phyloP scores from a whole-genome alignment of 306 rosid species.

The Corylus avellana region DNA sequence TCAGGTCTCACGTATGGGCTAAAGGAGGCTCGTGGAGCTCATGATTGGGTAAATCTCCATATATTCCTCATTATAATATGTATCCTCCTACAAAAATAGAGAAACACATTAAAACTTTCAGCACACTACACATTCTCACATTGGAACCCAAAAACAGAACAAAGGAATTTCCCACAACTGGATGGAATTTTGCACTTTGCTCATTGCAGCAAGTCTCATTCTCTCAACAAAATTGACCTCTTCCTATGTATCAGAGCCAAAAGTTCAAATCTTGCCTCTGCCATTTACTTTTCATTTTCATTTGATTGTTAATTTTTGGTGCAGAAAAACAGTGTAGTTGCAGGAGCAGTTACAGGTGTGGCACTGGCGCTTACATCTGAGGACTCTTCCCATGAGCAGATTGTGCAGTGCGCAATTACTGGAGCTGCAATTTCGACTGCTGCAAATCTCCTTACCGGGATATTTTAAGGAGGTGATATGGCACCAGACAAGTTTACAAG shows the following conservation, averaged over 20 bases:
- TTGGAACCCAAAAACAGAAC: too few relatives aligned
- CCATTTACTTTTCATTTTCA: too few relatives aligned
- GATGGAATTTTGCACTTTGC: too few relatives aligned
- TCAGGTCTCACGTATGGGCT: constrained; percentile 88
- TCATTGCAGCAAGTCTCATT: too few relatives aligned
- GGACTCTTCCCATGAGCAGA: constrained; percentile 67
- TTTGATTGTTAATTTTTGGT: constrained; percentile 18
- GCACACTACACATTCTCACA: too few relatives aligned
- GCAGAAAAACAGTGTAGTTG: constrained; percentile 92
- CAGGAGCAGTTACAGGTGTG: constrained; percentile 80
- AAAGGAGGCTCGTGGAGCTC: constrained; percentile 81
- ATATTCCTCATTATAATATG: neutral
- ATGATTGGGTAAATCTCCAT: constrained; percentile 71
- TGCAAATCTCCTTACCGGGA: constrained; percentile 73
- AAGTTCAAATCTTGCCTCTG: too few relatives aligned
- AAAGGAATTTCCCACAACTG: neutral
- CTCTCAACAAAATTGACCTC: too few relatives aligned
- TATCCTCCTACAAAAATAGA: neutral
- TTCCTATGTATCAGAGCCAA: too few relatives aligned
- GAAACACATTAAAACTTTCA: too few relatives aligned
- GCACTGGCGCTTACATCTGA: constrained; percentile 74
- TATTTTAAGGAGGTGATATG: constrained; percentile 39
- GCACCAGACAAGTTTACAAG: neutral
- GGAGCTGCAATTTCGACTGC: constrained; percentile 88
- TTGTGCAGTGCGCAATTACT: constrained; percentile 79